A percentile compares a stretch with the other conserved stretches of the same genome.
phyloP scores from a whole-genome alignment of 1,284 basidiomycete species.

The Cutaneotrichosporon sp. region DNA sequence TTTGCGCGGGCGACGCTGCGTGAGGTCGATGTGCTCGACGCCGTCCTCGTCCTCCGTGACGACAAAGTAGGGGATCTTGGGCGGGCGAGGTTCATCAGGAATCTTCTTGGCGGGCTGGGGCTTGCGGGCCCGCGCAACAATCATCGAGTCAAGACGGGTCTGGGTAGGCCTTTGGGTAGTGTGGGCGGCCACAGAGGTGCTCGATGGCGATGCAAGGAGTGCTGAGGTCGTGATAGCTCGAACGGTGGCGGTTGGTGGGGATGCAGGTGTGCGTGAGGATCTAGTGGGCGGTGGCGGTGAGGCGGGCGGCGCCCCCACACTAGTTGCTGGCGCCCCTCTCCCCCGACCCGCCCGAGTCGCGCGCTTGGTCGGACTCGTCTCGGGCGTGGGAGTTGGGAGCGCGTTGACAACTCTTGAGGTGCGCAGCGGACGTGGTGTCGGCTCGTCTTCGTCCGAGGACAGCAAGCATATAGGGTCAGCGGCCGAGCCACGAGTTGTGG shows the following conservation, averaged over 20 bases:
- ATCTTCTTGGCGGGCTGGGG: not conserved
- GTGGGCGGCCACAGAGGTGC: not conserved
- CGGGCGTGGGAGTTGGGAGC: too few species aligned
- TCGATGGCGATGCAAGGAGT: not conserved
- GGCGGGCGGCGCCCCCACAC: too few species aligned
- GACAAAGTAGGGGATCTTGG: conserved; percentile 1
- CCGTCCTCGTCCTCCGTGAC: conserved; percentile 11
- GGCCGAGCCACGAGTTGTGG: not conserved
- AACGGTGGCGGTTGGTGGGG: not conserved
- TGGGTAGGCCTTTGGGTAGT: not conserved
- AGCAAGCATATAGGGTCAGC: conserved; percentile 6
- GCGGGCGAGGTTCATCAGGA: not conserved
- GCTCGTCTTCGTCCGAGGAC: conserved; percentile 3
- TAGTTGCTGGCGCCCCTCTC: too few species aligned
- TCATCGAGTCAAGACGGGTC: conserved; percentile 11
- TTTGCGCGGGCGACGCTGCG: not conserved
- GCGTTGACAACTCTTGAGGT: not conserved
- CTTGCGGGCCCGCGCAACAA: conserved; percentile 7
- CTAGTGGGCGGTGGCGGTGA: too few species aligned
- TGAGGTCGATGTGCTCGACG: conserved; percentile 15
- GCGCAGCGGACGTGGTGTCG: not conserved
- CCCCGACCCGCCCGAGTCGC: too few species aligned
- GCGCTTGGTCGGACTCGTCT: too few species aligned
- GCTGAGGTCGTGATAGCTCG: not conserved
- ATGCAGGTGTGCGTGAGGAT: too few species aligned